Conservation (phyloP, 345 rosid genomes). For the Isatis tinctoria region DNA sequence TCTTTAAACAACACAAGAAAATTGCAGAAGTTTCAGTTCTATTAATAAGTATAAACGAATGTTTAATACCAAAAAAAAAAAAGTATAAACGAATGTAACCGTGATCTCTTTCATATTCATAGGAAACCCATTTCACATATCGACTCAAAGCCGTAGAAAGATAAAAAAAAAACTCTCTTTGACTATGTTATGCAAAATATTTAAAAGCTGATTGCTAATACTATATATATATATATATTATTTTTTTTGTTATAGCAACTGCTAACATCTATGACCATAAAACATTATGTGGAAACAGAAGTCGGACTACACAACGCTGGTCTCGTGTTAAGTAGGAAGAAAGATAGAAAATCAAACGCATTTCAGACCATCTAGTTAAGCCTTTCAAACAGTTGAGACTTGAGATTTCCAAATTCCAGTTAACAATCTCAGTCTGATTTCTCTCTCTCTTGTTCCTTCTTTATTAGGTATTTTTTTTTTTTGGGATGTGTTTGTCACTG, state of each 20-base stretch:
- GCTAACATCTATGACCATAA: neutral
- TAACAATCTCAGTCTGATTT: neutral
- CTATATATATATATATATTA: neutral
- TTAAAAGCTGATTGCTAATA: conserved; percentile 3
- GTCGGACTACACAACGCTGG: neutral
- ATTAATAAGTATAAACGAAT: neutral
- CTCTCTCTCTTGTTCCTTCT: neutral
- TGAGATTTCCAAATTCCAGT: neutral
- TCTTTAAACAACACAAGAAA: neutral
- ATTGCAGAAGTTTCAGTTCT: neutral
- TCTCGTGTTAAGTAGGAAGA: neutral
- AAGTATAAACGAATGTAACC: neutral
- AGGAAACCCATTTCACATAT: neutral
- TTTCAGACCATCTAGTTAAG: neutral
- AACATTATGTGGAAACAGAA: neutral
- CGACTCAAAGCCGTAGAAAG: neutral
- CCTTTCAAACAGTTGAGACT: neutral
- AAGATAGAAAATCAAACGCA: neutral
- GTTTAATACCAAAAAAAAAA: too few relatives aligned
- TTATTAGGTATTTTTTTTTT: neutral
- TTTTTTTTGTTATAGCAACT: neutral
- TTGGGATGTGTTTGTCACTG: neutral
- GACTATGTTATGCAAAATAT: neutral
- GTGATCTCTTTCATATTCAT: neutral
- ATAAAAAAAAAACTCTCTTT: neutral